Conservation (phyloP, 2,329 filamentous ascomycete species). For the Fusarium sp. region DNA sequence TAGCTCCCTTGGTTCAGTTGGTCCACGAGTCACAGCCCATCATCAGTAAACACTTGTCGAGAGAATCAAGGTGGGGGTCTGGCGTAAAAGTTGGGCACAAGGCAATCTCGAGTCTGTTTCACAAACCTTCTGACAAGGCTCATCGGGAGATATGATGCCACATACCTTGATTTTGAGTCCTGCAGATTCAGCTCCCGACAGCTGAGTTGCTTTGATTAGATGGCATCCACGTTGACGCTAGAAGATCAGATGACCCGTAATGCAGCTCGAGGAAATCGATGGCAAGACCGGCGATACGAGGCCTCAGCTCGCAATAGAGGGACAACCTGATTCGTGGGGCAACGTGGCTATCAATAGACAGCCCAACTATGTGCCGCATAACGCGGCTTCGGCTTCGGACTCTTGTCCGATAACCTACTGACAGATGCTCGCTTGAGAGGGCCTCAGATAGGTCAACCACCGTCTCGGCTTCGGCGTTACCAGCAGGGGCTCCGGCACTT, state of each 20-base stretch:
- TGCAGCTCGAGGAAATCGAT: background rate
- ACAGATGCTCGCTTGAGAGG: background rate
- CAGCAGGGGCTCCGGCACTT: background rate
- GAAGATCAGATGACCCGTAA: constrained; percentile 30
- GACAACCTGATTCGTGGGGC: background rate
- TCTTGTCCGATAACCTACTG: background rate
- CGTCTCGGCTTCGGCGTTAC: background rate
- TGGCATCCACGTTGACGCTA: constrained; percentile 15
- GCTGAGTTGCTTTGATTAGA: background rate
- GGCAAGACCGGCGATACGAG: background rate
- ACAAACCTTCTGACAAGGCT: constrained; percentile 10
- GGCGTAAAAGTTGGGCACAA: background rate
- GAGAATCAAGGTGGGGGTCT: constrained; percentile 8
- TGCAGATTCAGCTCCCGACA: constrained; percentile 2
- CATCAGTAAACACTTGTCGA: constrained; percentile 6
- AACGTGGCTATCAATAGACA: background rate
- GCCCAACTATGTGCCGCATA: constrained; percentile 2
- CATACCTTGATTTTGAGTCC: constrained; percentile 3
- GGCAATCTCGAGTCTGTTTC: constrained; percentile 5
- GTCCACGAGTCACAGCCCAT: constrained; percentile 1
- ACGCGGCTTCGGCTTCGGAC: constrained; percentile 4
- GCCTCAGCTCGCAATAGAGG: background rate
- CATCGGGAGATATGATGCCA: background rate
- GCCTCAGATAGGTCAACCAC: background rate
- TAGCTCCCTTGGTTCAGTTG: background rate